Evolutionary conservation across 1,284 basidiomycete species (phyloP), one percentile per base, ranked within the genome.

Genomic region (Ustilago crameri): DNA sequence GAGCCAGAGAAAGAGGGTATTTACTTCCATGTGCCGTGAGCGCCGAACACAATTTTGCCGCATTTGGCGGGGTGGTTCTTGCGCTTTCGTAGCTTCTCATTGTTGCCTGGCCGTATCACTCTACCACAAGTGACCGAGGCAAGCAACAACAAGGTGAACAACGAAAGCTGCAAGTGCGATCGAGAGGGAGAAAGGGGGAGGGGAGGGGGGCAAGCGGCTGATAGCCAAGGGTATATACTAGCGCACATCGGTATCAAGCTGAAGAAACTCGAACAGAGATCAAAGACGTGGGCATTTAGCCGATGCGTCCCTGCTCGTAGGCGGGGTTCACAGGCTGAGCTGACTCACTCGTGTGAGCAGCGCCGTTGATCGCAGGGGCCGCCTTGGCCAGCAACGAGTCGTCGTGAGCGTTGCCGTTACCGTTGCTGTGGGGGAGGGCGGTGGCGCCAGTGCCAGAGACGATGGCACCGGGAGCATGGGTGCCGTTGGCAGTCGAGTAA

Each of bases 241-340:
- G 48, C 64, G 45, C 49, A 67, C 46, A 47, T 67, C 53, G 64
- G 64, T 67, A 67, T 67, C 53, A 61, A 53, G 37, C 53, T 54
- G 48, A 35, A 41, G 18, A 43, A 32, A 55, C 52, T 62, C 52
- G 37, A 51, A 24, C 26, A 41, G 35, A 14, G 38, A 14, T 3
- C 18, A 10, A 35, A 14, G 24, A 23, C 23, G 26, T 38, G 9
- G 42, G 41, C 55, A 23, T 43, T 57, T 64, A 67, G 32, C 51
- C 59, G 45, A 69, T 74, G 53, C 43, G 44, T 35, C 56, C 56
- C 26, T 51, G 47, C 55, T 66, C 45, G 59, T 30, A 69, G 5
- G 71, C 62, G 5, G 66, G 59, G 66, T 74, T 74, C 34, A 74
- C 56, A 30, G 71, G 65, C 52, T 74, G 71, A 3, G 32, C 53